These are phyloP conservation scores for Neckera pumila DNA, from an alignment of 225 moss, liverwort and hornwort genomes.

Conservation along the genomic window DNA sequence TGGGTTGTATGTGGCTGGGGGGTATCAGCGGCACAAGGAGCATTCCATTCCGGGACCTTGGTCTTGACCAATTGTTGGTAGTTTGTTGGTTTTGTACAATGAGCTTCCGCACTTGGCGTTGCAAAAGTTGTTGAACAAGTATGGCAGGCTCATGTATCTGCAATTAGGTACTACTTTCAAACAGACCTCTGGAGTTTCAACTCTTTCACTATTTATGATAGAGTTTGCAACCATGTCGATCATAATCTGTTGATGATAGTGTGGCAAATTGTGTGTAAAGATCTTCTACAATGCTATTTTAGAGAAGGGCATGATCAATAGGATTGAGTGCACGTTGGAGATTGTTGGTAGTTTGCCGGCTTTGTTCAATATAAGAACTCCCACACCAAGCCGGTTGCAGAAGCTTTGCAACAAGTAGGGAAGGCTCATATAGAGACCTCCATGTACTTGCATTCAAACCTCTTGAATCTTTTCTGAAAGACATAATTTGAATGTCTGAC, in stretches of 20 bases:
- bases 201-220: background rate
- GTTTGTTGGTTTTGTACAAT: background rate
- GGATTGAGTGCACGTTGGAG: background rate
- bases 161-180: background rate
- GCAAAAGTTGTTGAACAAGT: constrained; percentile 12
- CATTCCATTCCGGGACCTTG: constrained; percentile 12
- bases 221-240: background rate
- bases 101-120: background rate
- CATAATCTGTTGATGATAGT: background rate
- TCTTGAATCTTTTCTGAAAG: background rate
- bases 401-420: background rate
- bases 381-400: background rate
- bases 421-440: background rate
- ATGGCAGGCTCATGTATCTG: constrained; percentile 30
- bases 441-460: background rate
- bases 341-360: background rate
- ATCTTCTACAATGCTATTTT: too few relatives aligned
- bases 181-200: background rate
- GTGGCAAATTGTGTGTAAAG: background rate
- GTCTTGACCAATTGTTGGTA: constrained; percentile 22
- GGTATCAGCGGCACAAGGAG: constrained; percentile 4
- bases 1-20: background rate
- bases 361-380: background rate
- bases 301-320: background rate
- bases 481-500: background rate